phyloP scores from a whole-genome alignment of 2,329 filamentous ascomycete species.

The Tolypocladium paradoxum region DNA sequence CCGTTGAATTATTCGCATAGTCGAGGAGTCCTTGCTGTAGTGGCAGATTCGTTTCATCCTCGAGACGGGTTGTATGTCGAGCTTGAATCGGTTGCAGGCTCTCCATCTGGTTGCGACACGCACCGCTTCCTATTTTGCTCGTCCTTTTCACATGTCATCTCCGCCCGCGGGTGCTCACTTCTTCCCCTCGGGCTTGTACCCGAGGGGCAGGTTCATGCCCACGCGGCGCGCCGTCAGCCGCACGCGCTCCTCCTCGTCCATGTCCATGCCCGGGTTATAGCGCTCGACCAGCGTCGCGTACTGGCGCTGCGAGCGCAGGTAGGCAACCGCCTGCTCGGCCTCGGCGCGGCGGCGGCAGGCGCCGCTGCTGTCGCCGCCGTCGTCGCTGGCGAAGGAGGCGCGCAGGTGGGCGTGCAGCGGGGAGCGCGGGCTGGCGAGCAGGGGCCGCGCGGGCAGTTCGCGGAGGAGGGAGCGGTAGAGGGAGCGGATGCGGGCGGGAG shows the following conservation, averaged over 20 bases:
- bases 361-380: slow-evolving; percentile 10
- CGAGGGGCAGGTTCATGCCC: slow-evolving; percentile 75
- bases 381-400: slow-evolving; percentile 18
- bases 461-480: slow-evolving; percentile 84
- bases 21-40: background rate
- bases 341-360: slow-evolving; percentile 15
- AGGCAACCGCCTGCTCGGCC: slow-evolving; percentile 69
- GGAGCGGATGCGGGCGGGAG: slow-evolving; percentile 49
- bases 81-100: background rate
- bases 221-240: slow-evolving; percentile 76
- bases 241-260: slow-evolving; percentile 78
- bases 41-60: too few species aligned
- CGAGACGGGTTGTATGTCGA: background rate
- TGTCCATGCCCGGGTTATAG: slow-evolving; percentile 87
- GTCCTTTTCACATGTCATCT: background rate
- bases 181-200: slow-evolving; percentile 26
- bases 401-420: slow-evolving; percentile 25
- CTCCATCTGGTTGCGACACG: background rate
- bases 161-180: background rate
- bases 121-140: background rate
- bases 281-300: slow-evolving; percentile 76
- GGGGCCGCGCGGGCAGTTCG: slow-evolving; percentile 66
- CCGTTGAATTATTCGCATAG: background rate
- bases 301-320: slow-evolving; percentile 73
- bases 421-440: slow-evolving; percentile 47